Evolutionary conservation across 1,139 yeast genomes (phyloP).

Genomic region (Yamadazyma taylorii): DNA sequence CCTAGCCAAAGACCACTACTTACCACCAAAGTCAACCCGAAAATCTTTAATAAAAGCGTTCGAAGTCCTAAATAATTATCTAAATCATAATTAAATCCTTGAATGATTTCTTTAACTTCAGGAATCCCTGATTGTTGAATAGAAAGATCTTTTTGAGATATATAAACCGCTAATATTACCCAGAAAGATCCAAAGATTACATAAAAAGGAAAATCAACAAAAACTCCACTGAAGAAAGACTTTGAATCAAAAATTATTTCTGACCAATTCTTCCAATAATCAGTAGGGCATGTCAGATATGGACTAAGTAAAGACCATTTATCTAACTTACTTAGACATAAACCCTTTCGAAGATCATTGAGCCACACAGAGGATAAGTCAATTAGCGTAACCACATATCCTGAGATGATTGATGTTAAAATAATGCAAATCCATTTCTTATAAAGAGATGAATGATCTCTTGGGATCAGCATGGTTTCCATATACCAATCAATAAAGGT

Average conservation of each 20-base stretch:
- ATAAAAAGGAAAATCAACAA: constrained; percentile 42
- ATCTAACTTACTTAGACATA: constrained; percentile 38
- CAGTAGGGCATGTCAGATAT: constrained; percentile 45
- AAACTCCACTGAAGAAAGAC: constrained; percentile 18
- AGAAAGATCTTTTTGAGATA: constrained; percentile 39
- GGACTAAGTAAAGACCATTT: constrained; percentile 47
- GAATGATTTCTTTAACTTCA: constrained; percentile 62
- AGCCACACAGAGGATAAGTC: constrained; percentile 65
- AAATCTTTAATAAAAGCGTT: constrained; percentile 49
- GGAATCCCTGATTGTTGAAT: constrained; percentile 69
- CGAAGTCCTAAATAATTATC: constrained; percentile 46
- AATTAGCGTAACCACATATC: constrained; percentile 57
- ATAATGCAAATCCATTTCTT: constrained; percentile 61
- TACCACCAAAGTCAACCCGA: constrained; percentile 62
- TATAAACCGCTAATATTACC: constrained; percentile 30
- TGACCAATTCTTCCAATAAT: constrained; percentile 46
- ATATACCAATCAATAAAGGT: constrained; percentile 39
- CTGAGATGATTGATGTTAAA: constrained; percentile 54
- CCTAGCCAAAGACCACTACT: constrained; percentile 90
- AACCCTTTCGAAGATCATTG: constrained; percentile 56
- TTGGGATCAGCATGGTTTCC: constrained; percentile 22
- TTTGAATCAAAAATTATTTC: constrained; percentile 25
- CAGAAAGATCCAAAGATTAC: constrained; percentile 28
- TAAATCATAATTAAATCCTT: constrained; percentile 51
- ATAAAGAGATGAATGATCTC: constrained; percentile 10